These are phyloP conservation scores for Daedaleopsis nitida DNA, from an alignment of 768 basidiomycete species.

Conservation along the genomic window DNA sequence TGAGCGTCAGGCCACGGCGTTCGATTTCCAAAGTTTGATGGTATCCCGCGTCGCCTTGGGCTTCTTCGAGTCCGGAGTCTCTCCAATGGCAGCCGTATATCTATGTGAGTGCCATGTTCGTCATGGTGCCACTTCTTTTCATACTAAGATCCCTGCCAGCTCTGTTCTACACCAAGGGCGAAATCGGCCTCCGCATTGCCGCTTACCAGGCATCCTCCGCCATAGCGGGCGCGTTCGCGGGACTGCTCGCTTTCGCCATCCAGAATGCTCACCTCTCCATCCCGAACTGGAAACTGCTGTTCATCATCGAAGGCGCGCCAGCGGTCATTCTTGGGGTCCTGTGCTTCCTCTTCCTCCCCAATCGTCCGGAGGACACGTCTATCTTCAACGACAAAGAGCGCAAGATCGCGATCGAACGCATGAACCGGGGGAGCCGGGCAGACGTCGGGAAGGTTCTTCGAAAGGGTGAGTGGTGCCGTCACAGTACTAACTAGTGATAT, in stretches of 20 bases:
- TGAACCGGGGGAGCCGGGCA: conserved; percentile 65
- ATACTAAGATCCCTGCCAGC: conserved; percentile 41
- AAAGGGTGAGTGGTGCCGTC: conserved; percentile 43
- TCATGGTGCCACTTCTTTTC: background rate
- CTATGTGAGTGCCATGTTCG: conserved; percentile 52
- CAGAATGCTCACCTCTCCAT: conserved; percentile 57
- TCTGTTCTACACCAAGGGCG: conserved; percentile 73
- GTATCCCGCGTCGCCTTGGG: conserved; percentile 65
- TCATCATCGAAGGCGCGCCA: conserved; percentile 78
- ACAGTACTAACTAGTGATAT: background rate
- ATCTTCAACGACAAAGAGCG: conserved; percentile 56
- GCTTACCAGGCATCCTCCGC: conserved; percentile 87
- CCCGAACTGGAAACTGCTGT: conserved; percentile 62
- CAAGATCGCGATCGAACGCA: conserved; percentile 63
- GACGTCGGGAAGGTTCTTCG: conserved; percentile 67
- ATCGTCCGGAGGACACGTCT: conserved; percentile 69
- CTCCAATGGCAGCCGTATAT: conserved; percentile 75
- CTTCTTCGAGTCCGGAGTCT: conserved; percentile 78
- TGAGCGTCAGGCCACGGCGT: conserved; percentile 58
- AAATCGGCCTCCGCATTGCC: conserved; percentile 75
- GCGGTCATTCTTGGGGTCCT: conserved; percentile 63
- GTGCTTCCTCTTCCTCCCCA: conserved; percentile 58
- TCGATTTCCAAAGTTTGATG: conserved; percentile 60
- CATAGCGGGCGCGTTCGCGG: conserved; percentile 82
- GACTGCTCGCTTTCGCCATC: conserved; percentile 79